These are phyloP conservation scores for Talaromyces sp. DNA, from an alignment of 2,329 filamentous ascomycete species.

Conservation along the genomic window DNA sequence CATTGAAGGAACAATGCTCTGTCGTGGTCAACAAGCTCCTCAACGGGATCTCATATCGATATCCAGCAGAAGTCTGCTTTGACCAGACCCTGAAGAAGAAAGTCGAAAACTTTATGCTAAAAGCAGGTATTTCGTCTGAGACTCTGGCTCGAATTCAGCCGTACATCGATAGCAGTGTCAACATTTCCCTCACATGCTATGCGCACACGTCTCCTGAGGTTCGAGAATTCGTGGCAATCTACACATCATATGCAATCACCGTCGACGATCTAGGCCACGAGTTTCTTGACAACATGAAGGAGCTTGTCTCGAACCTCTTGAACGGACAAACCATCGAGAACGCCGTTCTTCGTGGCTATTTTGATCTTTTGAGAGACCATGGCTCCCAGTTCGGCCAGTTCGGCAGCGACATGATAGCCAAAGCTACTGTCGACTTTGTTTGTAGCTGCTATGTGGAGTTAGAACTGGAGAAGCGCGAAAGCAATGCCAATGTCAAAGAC, in stretches of 20 bases:
- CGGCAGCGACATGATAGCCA: not conserved
- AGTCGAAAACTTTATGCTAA: not conserved
- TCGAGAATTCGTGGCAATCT: not conserved
- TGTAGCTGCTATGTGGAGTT: constrained; percentile 5
- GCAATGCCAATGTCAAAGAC: not conserved
- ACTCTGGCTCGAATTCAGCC: not conserved
- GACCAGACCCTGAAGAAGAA: not conserved
- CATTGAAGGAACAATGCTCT: constrained; percentile 5
- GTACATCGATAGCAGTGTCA: constrained; percentile 4
- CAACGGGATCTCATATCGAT: not conserved
- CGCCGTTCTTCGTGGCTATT: not conserved
- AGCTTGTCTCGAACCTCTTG: not conserved
- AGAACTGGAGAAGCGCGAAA: not conserved
- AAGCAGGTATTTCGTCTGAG: not conserved
- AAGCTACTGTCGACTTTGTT: constrained; percentile 4
- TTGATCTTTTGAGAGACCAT: not conserved
- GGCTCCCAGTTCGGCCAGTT: not conserved
- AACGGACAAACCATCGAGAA: not conserved
- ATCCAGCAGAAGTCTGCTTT: not conserved
- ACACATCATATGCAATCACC: constrained; percentile 10
- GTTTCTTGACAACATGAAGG: constrained; percentile 3
- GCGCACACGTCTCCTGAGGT: not conserved
- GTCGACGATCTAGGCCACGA: constrained; percentile 10
- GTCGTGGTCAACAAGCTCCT: not conserved
- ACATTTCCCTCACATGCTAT: constrained; percentile 3